A percentile compares a stretch with the other conserved stretches of the same genome.
These are phyloP conservation scores for Serendipita vermifera DNA, from an alignment of 768 basidiomycete genomes.

Conservation along the genomic window DNA sequence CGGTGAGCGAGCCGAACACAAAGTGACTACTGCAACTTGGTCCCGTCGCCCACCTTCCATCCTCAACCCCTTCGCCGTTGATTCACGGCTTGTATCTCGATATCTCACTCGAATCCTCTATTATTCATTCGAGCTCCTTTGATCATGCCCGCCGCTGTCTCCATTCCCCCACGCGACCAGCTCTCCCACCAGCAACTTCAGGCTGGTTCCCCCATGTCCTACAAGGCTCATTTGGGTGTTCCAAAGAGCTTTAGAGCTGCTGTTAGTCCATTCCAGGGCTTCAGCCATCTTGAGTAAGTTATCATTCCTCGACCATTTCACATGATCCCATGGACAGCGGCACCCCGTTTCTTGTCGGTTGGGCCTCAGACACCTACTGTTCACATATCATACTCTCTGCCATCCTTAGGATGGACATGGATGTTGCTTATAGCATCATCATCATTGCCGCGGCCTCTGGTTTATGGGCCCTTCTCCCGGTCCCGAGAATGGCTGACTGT, in stretches of 20 bases:
- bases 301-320: not conserved
- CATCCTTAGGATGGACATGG: no score
- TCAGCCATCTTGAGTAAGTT: slow-evolving; percentile 1
- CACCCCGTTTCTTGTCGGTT: no score
- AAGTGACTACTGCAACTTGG: slow-evolving; percentile 1
- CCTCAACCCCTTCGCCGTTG: not conserved
- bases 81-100: not conserved
- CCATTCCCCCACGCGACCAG: slow-evolving; percentile 4
- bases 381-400: no score
- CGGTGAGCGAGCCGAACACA: slow-evolving; percentile 1
- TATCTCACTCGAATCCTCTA: not conserved
- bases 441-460: not conserved
- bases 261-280: not conserved
- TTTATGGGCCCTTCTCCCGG: not conserved
- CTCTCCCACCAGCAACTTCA: not conserved
- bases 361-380: no score
- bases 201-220: slow-evolving; percentile 6
- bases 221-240: not conserved
- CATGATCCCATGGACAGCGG: not conserved
- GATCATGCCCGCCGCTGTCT: slow-evolving; percentile 6
- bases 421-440: no score
- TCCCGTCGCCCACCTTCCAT: not conserved
- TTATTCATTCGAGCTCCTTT: not conserved
- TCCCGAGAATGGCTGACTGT: no score
- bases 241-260: slow-evolving; percentile 6